A percentile compares a stretch with the other conserved stretches of the same genome.
These are phyloP conservation scores for Annulohypoxylon stygium DNA, from an alignment of 495 filamentous ascomycete species.

Conservation along the genomic window DNA sequence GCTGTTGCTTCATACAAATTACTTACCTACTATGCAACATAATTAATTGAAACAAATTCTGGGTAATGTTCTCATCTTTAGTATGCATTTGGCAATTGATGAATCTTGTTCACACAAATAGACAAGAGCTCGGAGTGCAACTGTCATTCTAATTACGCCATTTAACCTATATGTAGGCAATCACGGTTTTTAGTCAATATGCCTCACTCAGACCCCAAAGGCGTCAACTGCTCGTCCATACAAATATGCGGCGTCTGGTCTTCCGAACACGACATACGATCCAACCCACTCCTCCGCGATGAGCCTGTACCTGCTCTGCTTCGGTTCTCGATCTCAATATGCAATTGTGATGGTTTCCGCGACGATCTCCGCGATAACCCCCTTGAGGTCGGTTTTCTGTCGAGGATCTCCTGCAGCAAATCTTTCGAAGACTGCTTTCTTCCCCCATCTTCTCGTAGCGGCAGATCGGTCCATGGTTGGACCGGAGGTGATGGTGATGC, in stretches of 20 bases:
- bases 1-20: not conserved
- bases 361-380: slow-evolving; percentile 27
- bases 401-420: slow-evolving; percentile 31
- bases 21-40: not conserved
- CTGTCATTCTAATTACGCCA: slow-evolving; percentile 9
- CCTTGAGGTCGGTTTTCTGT: slow-evolving; percentile 17
- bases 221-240: slow-evolving; percentile 38
- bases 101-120: not conserved
- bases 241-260: slow-evolving; percentile 44
- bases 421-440: slow-evolving; percentile 30
- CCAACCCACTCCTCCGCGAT: not conserved
- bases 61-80: not conserved
- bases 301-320: slow-evolving; percentile 16
- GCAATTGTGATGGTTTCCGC: slow-evolving; percentile 13
- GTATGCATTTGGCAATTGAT: not conserved
- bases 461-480: slow-evolving; percentile 18
- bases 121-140: not conserved
- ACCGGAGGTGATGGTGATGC: slow-evolving; percentile 15
- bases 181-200: not conserved
- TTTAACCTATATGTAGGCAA: not conserved
- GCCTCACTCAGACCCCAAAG: slow-evolving; percentile 29
- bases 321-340: not conserved
- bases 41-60: not conserved
- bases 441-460: slow-evolving; percentile 17
- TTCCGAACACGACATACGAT: slow-evolving; percentile 40